Base-by-base conservation (phyloP, 2,329 filamentous ascomycete genomes). In the Bipolaris bicolor region DNA sequence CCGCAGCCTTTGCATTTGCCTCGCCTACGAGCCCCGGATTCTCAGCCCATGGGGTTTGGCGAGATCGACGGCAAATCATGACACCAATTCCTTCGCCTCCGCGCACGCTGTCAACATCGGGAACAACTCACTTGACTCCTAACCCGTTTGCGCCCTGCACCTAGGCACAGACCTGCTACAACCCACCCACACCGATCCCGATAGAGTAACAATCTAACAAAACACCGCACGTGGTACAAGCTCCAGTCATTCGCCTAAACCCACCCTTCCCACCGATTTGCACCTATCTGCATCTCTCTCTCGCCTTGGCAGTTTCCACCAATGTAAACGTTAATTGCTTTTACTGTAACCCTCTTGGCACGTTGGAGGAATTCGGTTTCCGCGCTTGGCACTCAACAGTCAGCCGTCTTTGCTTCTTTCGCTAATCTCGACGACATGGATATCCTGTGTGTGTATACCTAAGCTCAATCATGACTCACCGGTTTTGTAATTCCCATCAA, bases 331-430 rank as follows among this genome's bases (percentile, higher is more conserved):
- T 10, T 10, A 29, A 29, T 55, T 48, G 26, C 52, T 49, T 57
- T 55, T 46, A 49, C 57, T 40, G 52, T 41, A 50, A 36, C 37
- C 39, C 48, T 33, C 61, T 68, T 67, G 66, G 64, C 64, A 47
- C 46, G 22, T 29, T 52, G 59, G 63, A 57, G 61, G 63, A 59
- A 61, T 45, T 59, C 57, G 60, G 49, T 44, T 60, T 66, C 65
- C 65, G 62, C 66, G 55, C 66, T 69, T 67, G 66, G 66, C 66
- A 60, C 18, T 37, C 34, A 45, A 50, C 43, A 31, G 45, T 50
- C 40, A 53, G 52, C 52, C 49, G 26, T 31, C 26, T 31, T 33
- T 44, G 31, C 29, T 33, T 41, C 47, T 31, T 36, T 24, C 47
- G 44, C 51, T 54, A 58, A 54, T 55, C 55, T 48, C 37, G 33